Evolutionary conservation across 1,284 basidiomycete genomes (phyloP), one percentile per base, ranked within the genome.

Genomic region (Heterobasidion annosum): DNA sequence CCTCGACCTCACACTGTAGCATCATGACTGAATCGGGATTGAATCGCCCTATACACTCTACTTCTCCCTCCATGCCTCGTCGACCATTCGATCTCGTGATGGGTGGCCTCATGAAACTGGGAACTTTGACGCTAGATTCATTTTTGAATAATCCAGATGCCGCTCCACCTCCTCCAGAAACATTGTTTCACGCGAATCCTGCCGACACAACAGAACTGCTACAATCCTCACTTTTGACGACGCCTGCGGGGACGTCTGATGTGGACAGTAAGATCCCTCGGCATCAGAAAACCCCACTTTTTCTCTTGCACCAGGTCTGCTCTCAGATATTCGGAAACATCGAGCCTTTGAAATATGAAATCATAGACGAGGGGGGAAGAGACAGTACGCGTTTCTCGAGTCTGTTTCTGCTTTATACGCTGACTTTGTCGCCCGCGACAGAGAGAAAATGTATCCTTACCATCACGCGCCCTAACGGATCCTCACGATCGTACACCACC

Each of bases 361-460:
- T 72, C 46, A 59, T 76, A 34, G 72, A 77, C 51, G 70, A 73
- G 42, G 53, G 57, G 2, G 60, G 63, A 8, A 61, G 64, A 7
- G 62, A 61, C 33, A 67, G 77, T 75, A 56, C 55, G 69, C 57
- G 34, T 45, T 25, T 25, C 3, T 25, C 25, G 25, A 5, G 5
- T 25, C 25, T 43, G 13, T 18, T 3, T 34, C 8, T 45, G 34
- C 25, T 18, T 55, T 12, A 3, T 3, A 13, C 33, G 15, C 34
- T 35, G 35, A 19, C 19, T 35, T 18, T 8, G 33, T 34, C 15
- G 52, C 19, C 51, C 8, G 42, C 32, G 16, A 12, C 62, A 84
- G 82, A 63, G 54, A 81, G 77, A 61, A 74, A 76, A 52, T 83
- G 81, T 61, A 78, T 80, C 51, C 63, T 85, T 43, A 82, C 79